These are phyloP conservation scores for Globisporangium solare DNA, from an alignment of 352 stramenopile genomes.

Conservation along the genomic window DNA sequence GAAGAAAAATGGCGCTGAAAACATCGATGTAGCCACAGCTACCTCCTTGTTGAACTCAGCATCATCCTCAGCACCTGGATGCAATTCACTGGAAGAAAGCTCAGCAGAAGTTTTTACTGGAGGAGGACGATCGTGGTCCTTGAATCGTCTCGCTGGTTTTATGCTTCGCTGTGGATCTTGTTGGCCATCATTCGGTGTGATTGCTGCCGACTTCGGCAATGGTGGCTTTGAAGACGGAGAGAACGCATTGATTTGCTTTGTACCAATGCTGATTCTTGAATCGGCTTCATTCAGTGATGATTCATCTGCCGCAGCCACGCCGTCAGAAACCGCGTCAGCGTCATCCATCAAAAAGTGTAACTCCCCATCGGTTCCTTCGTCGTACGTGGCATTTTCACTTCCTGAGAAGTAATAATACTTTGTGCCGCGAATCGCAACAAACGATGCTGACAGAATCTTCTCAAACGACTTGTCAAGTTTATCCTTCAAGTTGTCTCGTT, in stretches of 20 bases:
- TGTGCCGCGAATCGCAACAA: slow-evolving; percentile 60
- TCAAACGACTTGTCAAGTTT: slow-evolving; percentile 73
- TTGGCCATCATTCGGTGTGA: background rate
- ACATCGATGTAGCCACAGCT: slow-evolving; percentile 72
- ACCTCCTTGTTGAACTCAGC: slow-evolving; percentile 84
- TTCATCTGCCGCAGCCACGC: background rate
- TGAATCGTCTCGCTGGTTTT: slow-evolving; percentile 9
- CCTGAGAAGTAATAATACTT: slow-evolving; percentile 85
- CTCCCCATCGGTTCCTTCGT: slow-evolving; percentile 54
- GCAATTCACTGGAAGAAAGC: slow-evolving; percentile 23
- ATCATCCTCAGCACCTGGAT: slow-evolving; percentile 55
- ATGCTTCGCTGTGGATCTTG: background rate
- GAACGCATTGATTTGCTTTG: slow-evolving; percentile 4
- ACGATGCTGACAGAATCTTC: slow-evolving; percentile 49
- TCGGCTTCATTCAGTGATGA: background rate
- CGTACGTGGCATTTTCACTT: slow-evolving; percentile 47
- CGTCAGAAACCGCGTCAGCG: slow-evolving; percentile 22
- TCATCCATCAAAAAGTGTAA: slow-evolving; percentile 67
- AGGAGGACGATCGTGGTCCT: slow-evolving; percentile 15
- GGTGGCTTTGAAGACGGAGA: slow-evolving; percentile 14
- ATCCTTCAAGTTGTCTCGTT: slow-evolving; percentile 46
- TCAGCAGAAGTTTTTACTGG: slow-evolving; percentile 26
- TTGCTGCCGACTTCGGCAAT: slow-evolving; percentile 9
- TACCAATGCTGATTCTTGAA: background rate
- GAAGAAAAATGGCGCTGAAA: slow-evolving; percentile 84